These are phyloP conservation scores for Apiospora aurea DNA, from an alignment of 2,329 filamentous ascomycete species.

Conservation along the genomic window DNA sequence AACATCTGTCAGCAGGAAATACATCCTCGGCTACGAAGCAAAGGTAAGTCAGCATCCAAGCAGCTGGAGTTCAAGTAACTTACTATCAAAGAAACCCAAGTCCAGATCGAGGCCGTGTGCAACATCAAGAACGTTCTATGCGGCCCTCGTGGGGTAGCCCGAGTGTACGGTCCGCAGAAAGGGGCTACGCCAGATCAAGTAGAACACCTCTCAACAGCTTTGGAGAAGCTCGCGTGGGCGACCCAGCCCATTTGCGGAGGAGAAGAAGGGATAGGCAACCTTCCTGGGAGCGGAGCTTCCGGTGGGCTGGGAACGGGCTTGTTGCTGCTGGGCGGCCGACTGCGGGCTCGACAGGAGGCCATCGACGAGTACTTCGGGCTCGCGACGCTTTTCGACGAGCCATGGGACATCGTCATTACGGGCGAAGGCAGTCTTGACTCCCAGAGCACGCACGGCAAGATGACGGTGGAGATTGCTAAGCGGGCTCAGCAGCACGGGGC, in stretches of 20 bases:
- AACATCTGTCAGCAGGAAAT: constrained; percentile 48
- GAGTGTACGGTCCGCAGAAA: constrained; percentile 60
- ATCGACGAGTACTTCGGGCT: constrained; percentile 59
- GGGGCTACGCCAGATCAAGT: constrained; percentile 53
- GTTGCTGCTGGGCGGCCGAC: constrained; percentile 52
- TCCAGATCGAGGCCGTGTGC: constrained; percentile 56
- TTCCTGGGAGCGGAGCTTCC: constrained; percentile 58
- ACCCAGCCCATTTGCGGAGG: constrained; percentile 41
- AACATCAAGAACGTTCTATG: constrained; percentile 61
- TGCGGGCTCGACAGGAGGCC: constrained; percentile 56
- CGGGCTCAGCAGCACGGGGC: constrained; percentile 53
- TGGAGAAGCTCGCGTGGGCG: constrained; percentile 51
- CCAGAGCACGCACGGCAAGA: constrained; percentile 59
- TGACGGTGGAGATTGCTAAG: constrained; percentile 58
- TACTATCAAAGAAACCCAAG: constrained; percentile 21
- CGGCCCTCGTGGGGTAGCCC: constrained; percentile 55
- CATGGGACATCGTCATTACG: constrained; percentile 58
- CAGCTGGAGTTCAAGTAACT: neutral
- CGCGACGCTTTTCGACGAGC: constrained; percentile 50
- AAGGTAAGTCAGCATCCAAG: neutral
- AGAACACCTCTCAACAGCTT: constrained; percentile 48
- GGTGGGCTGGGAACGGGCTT: constrained; percentile 60
- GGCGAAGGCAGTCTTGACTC: constrained; percentile 60
- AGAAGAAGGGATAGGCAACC: constrained; percentile 43
- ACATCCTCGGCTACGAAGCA: constrained; percentile 45